Conservation (phyloP, 2,329 filamentous ascomycete genomes). For the Calonectria fujianensis region DNA sequence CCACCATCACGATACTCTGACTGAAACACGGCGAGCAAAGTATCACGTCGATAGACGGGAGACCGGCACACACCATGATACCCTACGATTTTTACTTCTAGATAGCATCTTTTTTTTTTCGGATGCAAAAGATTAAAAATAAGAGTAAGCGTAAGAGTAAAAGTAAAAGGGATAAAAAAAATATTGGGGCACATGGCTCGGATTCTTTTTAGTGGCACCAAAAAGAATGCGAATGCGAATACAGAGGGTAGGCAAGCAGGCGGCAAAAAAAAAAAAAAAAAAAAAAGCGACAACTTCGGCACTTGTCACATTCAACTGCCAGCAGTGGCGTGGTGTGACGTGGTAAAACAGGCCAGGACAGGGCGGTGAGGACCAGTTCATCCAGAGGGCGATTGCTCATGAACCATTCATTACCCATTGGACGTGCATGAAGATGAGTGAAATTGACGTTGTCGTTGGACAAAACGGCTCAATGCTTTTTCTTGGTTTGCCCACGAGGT, state of each 20-base stretch:
- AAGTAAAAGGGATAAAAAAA: not conserved
- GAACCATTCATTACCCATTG: not conserved
- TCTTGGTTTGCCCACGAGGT: conserved; percentile 13
- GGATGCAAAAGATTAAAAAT: not conserved
- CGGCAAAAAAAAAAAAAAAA: not conserved
- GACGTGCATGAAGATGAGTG: not conserved
- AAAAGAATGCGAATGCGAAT: conserved; percentile 26
- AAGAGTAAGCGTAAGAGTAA: not conserved
- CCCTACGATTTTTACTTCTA: not conserved
- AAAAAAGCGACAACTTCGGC: conserved; percentile 13
- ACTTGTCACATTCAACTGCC: conserved; percentile 29
- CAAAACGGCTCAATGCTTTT: conserved; percentile 20
- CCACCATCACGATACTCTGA: not conserved
- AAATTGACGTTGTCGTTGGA: not conserved
- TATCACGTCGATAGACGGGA: not conserved
- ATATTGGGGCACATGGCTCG: not conserved
- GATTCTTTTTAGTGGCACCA: not conserved
- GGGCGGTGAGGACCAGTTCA: conserved; percentile 15
- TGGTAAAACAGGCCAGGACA: conserved; percentile 30
- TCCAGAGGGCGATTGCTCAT: not conserved
- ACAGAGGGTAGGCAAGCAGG: not conserved
- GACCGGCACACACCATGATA: not conserved
- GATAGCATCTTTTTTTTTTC: not conserved
- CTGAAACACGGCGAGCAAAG: not conserved
- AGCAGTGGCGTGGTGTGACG: conserved; percentile 35